Evolutionary conservation across 768 basidiomycete genomes (phyloP), one percentile per base, ranked within the genome.

Genomic region (Phlebiopsis flavidoalba): DNA sequence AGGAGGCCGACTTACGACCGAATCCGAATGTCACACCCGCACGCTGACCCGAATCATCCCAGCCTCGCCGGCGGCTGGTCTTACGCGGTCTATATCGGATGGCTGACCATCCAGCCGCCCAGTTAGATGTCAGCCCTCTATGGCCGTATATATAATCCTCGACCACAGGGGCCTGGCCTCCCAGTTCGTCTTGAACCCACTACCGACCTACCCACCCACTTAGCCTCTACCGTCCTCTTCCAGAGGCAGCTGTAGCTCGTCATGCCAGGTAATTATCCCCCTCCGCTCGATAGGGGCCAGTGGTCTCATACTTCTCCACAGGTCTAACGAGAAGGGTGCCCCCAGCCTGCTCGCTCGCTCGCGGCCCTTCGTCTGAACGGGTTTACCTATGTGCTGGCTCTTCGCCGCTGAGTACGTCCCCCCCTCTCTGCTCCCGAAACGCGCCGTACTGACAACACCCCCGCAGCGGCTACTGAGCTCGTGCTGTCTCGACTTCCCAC

Each of bases 401-500:
- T 60, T 60, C 52, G 15, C n/a, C 24, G n/a, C 40, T 53, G 40
- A 50, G 59, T 60, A 12, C 36, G 59, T 54, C 8, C 31, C 33
- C 22, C 37, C 43, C 37, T 8, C 14, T 7, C 14, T 12, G 53
- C 33, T 35, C 14, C 31, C 36, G 10, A 5, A 37, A 19, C 22
- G 48, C 46, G 43, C 43, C 52, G 24, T 11, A 35, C 46, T 33
- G 60, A 60, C 40, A 12, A 43, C 48, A 8, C 17, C 36, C 1
- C 12, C 40, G 19, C 37, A 60, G 60, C 60, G 53, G 60, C 46
- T 11, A 46, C 46, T 33, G 60, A 60, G 48, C 60, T 60, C 53
- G 60, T n/a, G n/a, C n/a, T n/a, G 60, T 56, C 19, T 60, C 24
- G 60, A 47, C 48, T 48, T n/a, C 60, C 10, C 50, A 60, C 24